Percentiles rank a stretch among this genome's conserved stretches.
Conservation (phyloP, 2,329 filamentous ascomycete species). For the Calcarisporium arbuscula region DNA sequence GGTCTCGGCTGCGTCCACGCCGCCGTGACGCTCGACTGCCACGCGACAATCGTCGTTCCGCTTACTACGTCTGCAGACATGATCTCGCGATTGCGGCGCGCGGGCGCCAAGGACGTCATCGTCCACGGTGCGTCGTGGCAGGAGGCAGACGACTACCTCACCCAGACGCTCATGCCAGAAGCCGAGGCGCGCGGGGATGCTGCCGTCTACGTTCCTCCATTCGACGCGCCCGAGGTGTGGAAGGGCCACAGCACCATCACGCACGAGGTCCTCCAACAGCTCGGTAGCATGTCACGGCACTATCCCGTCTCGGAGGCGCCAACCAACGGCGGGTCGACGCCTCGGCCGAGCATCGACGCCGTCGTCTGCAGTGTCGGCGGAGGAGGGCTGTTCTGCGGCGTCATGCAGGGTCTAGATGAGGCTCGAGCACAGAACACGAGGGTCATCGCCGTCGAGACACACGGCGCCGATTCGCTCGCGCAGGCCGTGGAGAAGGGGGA, state of each 20-base stretch:
- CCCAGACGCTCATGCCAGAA: conserved; percentile 40
- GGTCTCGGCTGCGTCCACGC: conserved; percentile 74
- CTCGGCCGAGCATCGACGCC: conserved; percentile 43
- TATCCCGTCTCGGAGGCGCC: conserved; percentile 41
- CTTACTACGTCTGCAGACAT: conserved; percentile 58
- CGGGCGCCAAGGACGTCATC: conserved; percentile 57
- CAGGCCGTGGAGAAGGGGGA: conserved; percentile 46
- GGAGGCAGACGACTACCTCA: conserved; percentile 62
- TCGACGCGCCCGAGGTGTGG: conserved; percentile 62
- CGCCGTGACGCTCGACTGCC: conserved; percentile 52
- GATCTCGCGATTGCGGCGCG: conserved; percentile 58
- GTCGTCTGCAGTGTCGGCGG: conserved; percentile 72
- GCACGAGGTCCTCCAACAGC: conserved; percentile 33
- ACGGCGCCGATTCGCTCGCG: conserved; percentile 61
- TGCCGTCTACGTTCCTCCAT: conserved; percentile 59
- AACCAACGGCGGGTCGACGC: conserved; percentile 58
- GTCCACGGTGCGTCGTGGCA: conserved; percentile 60
- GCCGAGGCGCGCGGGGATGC: conserved; percentile 21
- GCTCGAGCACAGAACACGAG: conserved; percentile 21
- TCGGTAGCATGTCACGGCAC: conserved; percentile 18
- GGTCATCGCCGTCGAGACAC: conserved; percentile 67
- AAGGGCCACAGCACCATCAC: conserved; percentile 54
- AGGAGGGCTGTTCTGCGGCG: conserved; percentile 71
- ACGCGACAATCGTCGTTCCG: conserved; percentile 68
- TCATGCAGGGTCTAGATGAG: conserved; percentile 54